These are phyloP conservation scores for Saccharomyces uvarum DNA, from an alignment of 1,139 yeast species.

Conservation along the genomic window DNA sequence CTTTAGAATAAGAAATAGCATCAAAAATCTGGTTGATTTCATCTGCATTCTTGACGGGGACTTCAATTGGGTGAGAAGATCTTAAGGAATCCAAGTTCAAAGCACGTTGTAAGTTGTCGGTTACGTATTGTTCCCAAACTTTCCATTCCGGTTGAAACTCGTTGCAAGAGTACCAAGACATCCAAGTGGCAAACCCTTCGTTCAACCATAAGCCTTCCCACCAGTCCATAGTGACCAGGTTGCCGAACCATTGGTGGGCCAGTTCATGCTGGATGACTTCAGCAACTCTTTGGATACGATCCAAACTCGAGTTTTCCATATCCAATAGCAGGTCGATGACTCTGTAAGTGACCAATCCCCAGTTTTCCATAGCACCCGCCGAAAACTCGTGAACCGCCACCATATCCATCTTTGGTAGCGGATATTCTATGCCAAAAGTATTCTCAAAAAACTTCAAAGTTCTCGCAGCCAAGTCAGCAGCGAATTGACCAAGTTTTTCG, in stretches of 20 bases:
- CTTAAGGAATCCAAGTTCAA: conserved; percentile 60
- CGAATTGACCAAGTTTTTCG: conserved; percentile 52
- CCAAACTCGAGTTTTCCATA: conserved; percentile 38
- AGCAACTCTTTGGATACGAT: conserved; percentile 50
- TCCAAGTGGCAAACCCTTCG: conserved; percentile 82
- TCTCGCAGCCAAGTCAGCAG: conserved; percentile 60
- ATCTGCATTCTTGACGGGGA: conserved; percentile 62
- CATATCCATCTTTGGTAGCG: conserved; percentile 66
- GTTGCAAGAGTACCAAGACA: conserved; percentile 48
- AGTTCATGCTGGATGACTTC: conserved; percentile 74
- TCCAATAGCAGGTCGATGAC: conserved; percentile 61
- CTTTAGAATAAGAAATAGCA: conserved; percentile 68
- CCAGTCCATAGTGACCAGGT: conserved; percentile 78
- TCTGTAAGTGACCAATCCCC: conserved; percentile 70
- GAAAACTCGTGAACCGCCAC: conserved; percentile 70
- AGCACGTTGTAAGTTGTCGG: conserved; percentile 49
- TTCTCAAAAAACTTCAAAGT: conserved; percentile 59
- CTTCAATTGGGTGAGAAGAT: conserved; percentile 73
- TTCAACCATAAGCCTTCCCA: conserved; percentile 82
- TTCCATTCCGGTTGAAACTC: conserved; percentile 56
- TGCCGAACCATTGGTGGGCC: conserved; percentile 84
- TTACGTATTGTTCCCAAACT: conserved; percentile 52
- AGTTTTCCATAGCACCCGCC: conserved; percentile 80
- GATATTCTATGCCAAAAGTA: conserved; percentile 59
- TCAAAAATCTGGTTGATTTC: conserved; percentile 76